phyloP scores from a whole-genome alignment of 2,329 filamentous ascomycete species.

The Colletotrichum sp. region DNA sequence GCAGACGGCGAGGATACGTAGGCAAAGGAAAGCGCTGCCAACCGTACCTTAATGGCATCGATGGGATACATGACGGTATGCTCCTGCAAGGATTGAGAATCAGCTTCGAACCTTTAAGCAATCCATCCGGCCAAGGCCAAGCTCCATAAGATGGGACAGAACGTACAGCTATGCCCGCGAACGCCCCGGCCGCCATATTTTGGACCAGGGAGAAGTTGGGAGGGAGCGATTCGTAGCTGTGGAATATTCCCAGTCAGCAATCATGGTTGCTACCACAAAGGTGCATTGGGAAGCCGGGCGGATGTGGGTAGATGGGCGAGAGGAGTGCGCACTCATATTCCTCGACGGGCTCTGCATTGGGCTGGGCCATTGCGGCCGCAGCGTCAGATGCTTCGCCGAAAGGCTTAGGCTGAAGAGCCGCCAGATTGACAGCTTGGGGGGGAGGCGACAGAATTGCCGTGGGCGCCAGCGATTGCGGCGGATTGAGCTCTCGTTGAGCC shows the following conservation, averaged over 20 bases:
- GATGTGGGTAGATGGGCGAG: neutral
- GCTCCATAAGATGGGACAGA: neutral
- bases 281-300: neutral
- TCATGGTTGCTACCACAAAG: neutral
- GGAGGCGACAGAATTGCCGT: slow-evolving; percentile 16
- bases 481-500: slow-evolving; percentile 5
- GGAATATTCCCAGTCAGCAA: slow-evolving; percentile 20
- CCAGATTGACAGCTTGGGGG: slow-evolving; percentile 58
- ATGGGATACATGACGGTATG: slow-evolving; percentile 99
- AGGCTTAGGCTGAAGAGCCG: slow-evolving; percentile 63
- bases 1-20: neutral
- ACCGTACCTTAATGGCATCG: slow-evolving; percentile 90
- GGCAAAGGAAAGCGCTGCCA: neutral
- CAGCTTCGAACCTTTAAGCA: slow-evolving; percentile 11
- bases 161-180: slow-evolving; percentile 91
- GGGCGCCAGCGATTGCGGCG: neutral
- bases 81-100: slow-evolving; percentile 63
- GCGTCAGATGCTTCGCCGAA: slow-evolving; percentile 69
- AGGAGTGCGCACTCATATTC: slow-evolving; percentile 65
- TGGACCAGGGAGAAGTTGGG: slow-evolving; percentile 92
- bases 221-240: slow-evolving; percentile 87
- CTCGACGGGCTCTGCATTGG: slow-evolving; percentile 65
- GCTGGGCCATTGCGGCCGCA: slow-evolving; percentile 74
- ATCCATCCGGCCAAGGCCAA: neutral
- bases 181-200: slow-evolving; percentile 96